Evolutionary conservation across 805 yeast species (phyloP), one percentile per base, ranked within the genome.

Genomic region (Hanseniaspora lachancei): DNA sequence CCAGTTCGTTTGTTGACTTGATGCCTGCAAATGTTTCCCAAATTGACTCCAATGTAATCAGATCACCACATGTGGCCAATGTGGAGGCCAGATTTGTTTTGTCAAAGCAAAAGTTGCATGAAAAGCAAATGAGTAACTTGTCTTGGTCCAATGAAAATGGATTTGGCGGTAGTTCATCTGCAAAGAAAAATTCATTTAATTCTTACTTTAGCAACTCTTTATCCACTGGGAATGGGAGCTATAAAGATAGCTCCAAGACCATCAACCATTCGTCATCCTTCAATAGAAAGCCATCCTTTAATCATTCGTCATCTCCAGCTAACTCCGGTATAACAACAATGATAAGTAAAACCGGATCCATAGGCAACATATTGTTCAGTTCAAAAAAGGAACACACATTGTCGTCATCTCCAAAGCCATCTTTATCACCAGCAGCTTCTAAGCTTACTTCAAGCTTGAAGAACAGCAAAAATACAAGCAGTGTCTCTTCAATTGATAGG

Each of bases 61-160:
- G 80, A 54, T 83, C 89, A 0, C 93, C 93, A 3, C 77, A 75
- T 53, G 84, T 84, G 6, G 72, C 75, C 16, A 75, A 80, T 35
- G 81, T 89, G n/a, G 96, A 88, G 64, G 85, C 95, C 16, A 75
- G 96, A 44, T 88, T 89, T 64, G 80, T 89, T 50, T 84, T 89
- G 41, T 85, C 95, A 12, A 80, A 86, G 62, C 93, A 84, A 58
- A 78, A 85, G 55, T 58, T 68, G 13, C 70, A 68, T 50, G 67
- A 64, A 52, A 60, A 64, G 3, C 60, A 68, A 49, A 53, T 53
- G 56, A 46, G 50, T 13, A 53, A 53, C 23, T 24, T 53, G 13
- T 47, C 52, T 3, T 47, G 57, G 52, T 32, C 39, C 20, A 47
- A 54, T 15, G 52, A 54, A 23, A 35, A 54, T 24, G 43, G 52